phyloP scores from a whole-genome alignment of 1,284 basidiomycete genomes.

The Schizophyllum amplum region DNA sequence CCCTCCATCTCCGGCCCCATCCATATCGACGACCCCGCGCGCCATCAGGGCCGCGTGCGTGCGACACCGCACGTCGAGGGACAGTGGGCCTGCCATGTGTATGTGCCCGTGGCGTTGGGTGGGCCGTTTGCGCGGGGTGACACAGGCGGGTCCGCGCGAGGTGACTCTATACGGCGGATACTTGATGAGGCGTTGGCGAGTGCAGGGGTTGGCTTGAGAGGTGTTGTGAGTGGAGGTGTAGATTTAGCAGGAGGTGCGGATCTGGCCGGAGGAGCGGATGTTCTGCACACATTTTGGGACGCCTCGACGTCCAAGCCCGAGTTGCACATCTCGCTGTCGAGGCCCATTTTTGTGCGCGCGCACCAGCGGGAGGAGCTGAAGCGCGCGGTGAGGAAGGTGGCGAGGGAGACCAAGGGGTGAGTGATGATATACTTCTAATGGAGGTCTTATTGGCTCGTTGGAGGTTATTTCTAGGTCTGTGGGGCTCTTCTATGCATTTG shows the following conservation, averaged over 20 bases:
- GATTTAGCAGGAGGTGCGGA: constrained; percentile 6
- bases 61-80: constrained; percentile 70
- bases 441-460: too few relatives aligned
- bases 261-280: not conserved
- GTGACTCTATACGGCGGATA: constrained; percentile 39
- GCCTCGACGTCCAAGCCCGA: constrained; percentile 19
- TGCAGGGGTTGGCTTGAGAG: constrained; percentile 30
- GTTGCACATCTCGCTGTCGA: constrained; percentile 68
- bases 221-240: constrained; percentile 6
- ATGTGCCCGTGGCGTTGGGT: constrained; percentile 46
- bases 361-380: constrained; percentile 69
- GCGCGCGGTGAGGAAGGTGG: constrained; percentile 41
- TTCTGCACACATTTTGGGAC: not conserved
- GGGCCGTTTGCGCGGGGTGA: constrained; percentile 13
- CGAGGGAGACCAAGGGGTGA: constrained; percentile 40
- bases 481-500: constrained; percentile 6
- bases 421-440: constrained; percentile 19
- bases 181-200: constrained; percentile 33
- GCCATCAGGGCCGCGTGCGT: constrained; percentile 76
- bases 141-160: constrained; percentile 30
- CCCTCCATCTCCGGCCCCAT: constrained; percentile 33
- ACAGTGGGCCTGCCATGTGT: constrained; percentile 71
- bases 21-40: constrained; percentile 56
- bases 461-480: constrained; percentile 1
- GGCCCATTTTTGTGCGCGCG: constrained; percentile 67